These are phyloP conservation scores for Phytopythium cucurbitacearum DNA, from an alignment of 352 stramenopile genomes.

Conservation along the genomic window DNA sequence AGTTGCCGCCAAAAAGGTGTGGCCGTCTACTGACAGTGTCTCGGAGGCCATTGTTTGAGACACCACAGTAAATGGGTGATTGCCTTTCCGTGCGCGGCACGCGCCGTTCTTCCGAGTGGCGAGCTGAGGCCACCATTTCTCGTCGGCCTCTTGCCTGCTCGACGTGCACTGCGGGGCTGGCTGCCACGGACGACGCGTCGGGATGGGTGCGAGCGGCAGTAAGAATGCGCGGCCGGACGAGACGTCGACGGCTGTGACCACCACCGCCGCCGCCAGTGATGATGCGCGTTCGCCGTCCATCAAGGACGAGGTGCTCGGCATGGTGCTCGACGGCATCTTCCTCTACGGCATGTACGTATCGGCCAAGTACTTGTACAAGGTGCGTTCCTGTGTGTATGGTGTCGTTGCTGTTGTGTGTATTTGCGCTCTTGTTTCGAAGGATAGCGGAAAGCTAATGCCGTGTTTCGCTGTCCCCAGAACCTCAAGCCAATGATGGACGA, in stretches of 20 bases:
- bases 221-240: constrained; percentile 34
- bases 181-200: neutral
- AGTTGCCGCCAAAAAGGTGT: constrained; percentile 4
- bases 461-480: constrained; percentile 20
- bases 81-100: too few relatives aligned
- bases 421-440: neutral
- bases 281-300: constrained; percentile 16
- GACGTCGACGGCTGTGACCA: constrained; percentile 6
- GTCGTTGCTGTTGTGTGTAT: neutral
- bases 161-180: neutral
- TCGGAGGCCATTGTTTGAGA: neutral
- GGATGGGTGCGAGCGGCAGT: constrained; percentile 55
- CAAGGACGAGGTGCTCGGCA: constrained; percentile 63
- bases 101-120: neutral
- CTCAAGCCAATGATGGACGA: constrained; percentile 86
- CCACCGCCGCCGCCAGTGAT: neutral
- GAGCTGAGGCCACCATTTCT: too few relatives aligned
- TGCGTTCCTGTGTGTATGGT: constrained; percentile 2
- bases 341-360: constrained; percentile 82
- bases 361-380: constrained; percentile 84
- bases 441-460: neutral
- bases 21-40: neutral
- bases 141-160: neutral
- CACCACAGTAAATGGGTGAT: too few relatives aligned
- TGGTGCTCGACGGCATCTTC: constrained; percentile 74